phyloP scores from a whole-genome alignment of 768 basidiomycete genomes.

The Punctularia strigosozonata region DNA sequence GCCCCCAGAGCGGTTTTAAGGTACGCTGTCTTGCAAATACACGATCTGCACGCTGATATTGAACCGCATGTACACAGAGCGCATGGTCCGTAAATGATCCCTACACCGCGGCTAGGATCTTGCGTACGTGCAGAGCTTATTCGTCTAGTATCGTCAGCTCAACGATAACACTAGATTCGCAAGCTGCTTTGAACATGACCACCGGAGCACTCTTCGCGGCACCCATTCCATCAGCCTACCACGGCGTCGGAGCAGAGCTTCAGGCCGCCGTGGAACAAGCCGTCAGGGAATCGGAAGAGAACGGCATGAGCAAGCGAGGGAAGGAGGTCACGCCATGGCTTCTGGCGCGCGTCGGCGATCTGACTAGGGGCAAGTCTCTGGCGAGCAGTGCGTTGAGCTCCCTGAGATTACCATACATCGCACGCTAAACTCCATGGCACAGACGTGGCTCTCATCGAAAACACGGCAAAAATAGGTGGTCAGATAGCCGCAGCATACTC shows the following conservation, averaged over 20 bases:
- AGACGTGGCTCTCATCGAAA: constrained; percentile 85
- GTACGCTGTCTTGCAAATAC: constrained; percentile 21
- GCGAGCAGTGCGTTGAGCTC: constrained; percentile 55
- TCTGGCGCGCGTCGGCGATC: constrained; percentile 66
- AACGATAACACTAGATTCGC: constrained; percentile 37
- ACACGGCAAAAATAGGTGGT: constrained; percentile 73
- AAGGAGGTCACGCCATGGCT: constrained; percentile 97
- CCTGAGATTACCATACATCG: not conserved
- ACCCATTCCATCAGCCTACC: constrained; percentile 76
- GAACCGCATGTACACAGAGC: constrained; percentile 30
- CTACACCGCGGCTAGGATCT: constrained; percentile 53
- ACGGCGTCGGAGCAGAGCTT: constrained; percentile 51
- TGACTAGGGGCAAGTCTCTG: constrained; percentile 68
- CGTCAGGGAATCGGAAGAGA: constrained; percentile 68
- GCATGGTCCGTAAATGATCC: constrained; percentile 70
- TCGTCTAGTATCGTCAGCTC: constrained; percentile 1
- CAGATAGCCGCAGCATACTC: constrained; percentile 72
- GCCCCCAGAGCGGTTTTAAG: constrained; percentile 70
- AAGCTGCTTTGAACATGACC: constrained; percentile 56
- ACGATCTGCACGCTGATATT: constrained; percentile 1
- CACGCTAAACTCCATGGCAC: not conserved
- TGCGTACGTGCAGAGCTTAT: constrained; percentile 37
- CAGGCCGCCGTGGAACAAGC: constrained; percentile 79
- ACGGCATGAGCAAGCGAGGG: constrained; percentile 67
- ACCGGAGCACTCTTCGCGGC: constrained; percentile 78